These are phyloP conservation scores for Cunninghamia lanceolata DNA, from an alignment of 75 land plant species.

Conservation along the genomic window DNA sequence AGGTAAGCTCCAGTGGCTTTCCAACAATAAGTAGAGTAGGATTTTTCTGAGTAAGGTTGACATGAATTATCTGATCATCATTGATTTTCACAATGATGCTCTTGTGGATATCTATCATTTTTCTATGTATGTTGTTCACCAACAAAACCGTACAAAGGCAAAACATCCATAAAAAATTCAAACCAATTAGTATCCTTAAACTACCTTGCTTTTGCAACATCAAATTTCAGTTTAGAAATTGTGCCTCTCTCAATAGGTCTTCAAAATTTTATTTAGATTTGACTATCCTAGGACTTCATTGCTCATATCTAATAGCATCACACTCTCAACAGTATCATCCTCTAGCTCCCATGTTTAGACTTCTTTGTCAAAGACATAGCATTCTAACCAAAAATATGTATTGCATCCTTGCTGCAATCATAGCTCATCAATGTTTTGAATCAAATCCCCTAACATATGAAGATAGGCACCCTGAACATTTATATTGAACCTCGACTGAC, in stretches of 20 bases:
- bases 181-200: slow-evolving; percentile 96
- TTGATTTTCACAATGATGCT: slow-evolving; percentile 56
- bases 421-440: too few relatives aligned
- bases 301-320: too few relatives aligned
- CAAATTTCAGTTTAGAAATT: slow-evolving; percentile 71
- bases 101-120: slow-evolving; percentile 73
- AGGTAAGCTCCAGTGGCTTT: slow-evolving; percentile 67
- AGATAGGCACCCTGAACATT: too few relatives aligned
- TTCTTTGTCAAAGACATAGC: too few relatives aligned
- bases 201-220: slow-evolving; percentile 49
- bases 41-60: slow-evolving; percentile 71
- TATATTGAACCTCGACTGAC: too few relatives aligned
- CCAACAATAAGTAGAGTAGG: slow-evolving; percentile 59
- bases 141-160: slow-evolving; percentile 93
- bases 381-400: too few relatives aligned
- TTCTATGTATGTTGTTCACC: slow-evolving; percentile 73
- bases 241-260: slow-evolving; percentile 58
- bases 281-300: too few relatives aligned
- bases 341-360: too few relatives aligned
- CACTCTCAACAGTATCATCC: too few relatives aligned
- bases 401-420: too few relatives aligned
- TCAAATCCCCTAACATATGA: too few relatives aligned
- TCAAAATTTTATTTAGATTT: too few relatives aligned
- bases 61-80: slow-evolving; percentile 60
- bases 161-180: slow-evolving; percentile 91